Conservation (phyloP, 2,329 filamentous ascomycete species). For the Emericellopsis atlantica region DNA sequence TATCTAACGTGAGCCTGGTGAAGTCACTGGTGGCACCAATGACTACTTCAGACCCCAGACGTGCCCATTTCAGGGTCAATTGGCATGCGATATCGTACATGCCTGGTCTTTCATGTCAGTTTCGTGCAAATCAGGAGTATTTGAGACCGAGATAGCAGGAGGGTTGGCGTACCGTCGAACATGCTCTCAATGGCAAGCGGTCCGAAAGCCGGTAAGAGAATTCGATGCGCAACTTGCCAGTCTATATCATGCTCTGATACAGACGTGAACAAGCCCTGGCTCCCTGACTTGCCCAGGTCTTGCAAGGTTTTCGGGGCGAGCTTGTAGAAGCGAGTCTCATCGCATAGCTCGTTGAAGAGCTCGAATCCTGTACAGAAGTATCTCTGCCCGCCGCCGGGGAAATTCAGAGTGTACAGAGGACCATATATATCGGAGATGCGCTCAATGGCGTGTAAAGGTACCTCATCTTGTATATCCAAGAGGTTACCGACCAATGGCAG, state of each 20-base stretch:
- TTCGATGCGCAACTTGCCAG: constrained; percentile 41
- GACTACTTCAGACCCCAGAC: constrained; percentile 21
- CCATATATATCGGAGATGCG: constrained; percentile 16
- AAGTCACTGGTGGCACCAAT: constrained; percentile 46
- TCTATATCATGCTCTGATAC: constrained; percentile 6
- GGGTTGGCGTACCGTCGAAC: too few species aligned
- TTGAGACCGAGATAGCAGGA: too few species aligned
- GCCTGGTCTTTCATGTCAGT: too few species aligned
- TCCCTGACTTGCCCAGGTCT: too few species aligned
- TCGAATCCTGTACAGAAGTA: too few species aligned
- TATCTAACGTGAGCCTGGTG: constrained; percentile 47
- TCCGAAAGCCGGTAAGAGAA: constrained; percentile 52
- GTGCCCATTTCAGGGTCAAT: constrained; percentile 41
- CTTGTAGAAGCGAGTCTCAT: constrained; percentile 46
- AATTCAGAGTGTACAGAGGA: not conserved
- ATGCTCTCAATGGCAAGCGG: constrained; percentile 45
- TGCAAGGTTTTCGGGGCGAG: constrained; percentile 18
- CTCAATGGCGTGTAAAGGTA: not conserved
- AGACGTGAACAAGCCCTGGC: too few species aligned
- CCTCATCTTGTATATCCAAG: not conserved
- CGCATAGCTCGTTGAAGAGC: constrained; percentile 42
- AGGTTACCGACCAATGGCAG: constrained; percentile 2
- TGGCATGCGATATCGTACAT: constrained; percentile 39
- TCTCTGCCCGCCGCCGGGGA: too few species aligned
- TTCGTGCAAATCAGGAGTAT: too few species aligned